These are phyloP conservation scores for Lagenidium giganteum DNA, from an alignment of 352 stramenopile species.

Conservation along the genomic window DNA sequence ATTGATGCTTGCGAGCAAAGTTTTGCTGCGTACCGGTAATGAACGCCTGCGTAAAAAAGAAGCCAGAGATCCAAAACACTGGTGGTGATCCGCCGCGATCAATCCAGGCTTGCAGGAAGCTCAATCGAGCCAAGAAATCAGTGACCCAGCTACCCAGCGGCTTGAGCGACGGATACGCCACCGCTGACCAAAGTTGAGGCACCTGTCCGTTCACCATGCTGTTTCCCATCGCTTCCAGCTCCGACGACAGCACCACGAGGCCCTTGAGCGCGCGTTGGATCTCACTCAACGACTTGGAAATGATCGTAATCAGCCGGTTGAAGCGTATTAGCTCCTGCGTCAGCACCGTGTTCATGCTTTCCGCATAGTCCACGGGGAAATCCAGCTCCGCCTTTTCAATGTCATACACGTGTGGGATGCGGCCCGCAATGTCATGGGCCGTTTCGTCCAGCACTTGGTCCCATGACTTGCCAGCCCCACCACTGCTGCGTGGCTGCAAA, in stretches of 20 bases:
- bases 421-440: constrained; percentile 79
- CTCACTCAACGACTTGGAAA: constrained; percentile 78
- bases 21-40: constrained; percentile 93
- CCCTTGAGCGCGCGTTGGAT: constrained; percentile 91
- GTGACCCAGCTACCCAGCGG: constrained; percentile 90
- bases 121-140: constrained; percentile 81
- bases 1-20: constrained; percentile 86
- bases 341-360: constrained; percentile 90
- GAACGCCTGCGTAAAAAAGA: constrained; percentile 94
- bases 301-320: constrained; percentile 78
- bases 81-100: constrained; percentile 60
- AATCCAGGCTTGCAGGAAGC: constrained; percentile 84
- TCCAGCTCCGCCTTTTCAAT: constrained; percentile 86
- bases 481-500: constrained; percentile 84
- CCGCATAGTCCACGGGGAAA: constrained; percentile 76
- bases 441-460: constrained; percentile 85
- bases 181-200: constrained; percentile 71
- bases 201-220: constrained; percentile 91
- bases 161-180: constrained; percentile 91
- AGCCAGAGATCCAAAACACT: constrained; percentile 92
- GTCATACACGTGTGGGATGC: constrained; percentile 81
- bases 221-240: constrained; percentile 92
- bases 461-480: constrained; percentile 84
- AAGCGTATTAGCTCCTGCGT: constrained; percentile 90
- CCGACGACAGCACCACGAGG: constrained; percentile 89